These are phyloP conservation scores for Apium graveolens DNA, from an alignment of 129 eudicot genomes.

Conservation along the genomic window DNA sequence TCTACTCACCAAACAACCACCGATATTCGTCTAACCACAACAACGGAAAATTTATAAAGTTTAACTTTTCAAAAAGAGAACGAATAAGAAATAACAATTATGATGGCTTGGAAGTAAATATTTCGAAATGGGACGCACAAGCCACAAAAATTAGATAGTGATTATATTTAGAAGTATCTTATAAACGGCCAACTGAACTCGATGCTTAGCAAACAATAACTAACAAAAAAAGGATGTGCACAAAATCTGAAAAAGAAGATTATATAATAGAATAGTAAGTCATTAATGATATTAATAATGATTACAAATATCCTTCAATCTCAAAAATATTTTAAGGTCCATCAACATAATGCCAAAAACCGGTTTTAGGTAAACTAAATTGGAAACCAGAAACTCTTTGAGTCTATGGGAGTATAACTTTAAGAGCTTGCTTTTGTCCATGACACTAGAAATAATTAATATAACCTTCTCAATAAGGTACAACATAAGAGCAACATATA, in stretches of 20 bases:
- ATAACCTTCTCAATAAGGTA: neutral
- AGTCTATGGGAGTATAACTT: neutral
- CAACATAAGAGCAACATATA: neutral
- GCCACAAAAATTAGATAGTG: neutral
- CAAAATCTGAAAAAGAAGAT: neutral
- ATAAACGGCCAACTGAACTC: neutral
- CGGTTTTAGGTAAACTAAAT: neutral
- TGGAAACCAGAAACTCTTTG: neutral
- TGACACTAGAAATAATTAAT: neutral
- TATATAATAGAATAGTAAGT: neutral
- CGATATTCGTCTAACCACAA: neutral
- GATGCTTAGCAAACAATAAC: neutral
- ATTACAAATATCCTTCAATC: neutral
- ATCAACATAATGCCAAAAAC: neutral
- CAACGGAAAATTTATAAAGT: neutral
- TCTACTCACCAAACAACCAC: neutral
- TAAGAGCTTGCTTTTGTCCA: neutral
- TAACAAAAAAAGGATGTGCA: neutral
- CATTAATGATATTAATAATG: neutral
- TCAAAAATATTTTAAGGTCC: neutral
- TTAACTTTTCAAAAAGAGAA: neutral
- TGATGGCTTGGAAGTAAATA: neutral
- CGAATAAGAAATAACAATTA: neutral
- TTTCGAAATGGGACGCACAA: neutral
- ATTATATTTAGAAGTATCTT: neutral